Conservation (phyloP, 2,329 filamentous ascomycete genomes). For the Hypoxylon sp. region DNA sequence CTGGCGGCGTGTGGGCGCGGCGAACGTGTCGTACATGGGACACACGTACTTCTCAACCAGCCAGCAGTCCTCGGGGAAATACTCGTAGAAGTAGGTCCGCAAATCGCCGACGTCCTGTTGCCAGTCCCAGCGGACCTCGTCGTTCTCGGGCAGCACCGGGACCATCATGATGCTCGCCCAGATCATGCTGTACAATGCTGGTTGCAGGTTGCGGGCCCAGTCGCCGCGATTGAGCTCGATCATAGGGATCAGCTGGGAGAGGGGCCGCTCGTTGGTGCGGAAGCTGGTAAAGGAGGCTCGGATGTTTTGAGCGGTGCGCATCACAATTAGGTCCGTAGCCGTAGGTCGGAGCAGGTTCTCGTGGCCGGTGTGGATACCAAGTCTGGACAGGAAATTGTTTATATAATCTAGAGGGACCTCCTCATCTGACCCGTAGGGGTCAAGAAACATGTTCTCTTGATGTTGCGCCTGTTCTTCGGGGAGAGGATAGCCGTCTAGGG, state of each 20-base stretch:
- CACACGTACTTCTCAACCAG: slow-evolving; percentile 77
- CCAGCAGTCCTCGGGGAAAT: slow-evolving; percentile 78
- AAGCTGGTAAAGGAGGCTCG: slow-evolving; percentile 74
- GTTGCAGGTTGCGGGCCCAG: slow-evolving; percentile 66
- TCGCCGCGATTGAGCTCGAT: slow-evolving; percentile 61
- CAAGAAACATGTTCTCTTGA: slow-evolving; percentile 79
- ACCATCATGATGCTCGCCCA: slow-evolving; percentile 77
- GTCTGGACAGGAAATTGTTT: slow-evolving; percentile 67
- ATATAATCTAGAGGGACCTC: slow-evolving; percentile 75
- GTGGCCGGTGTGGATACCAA: slow-evolving; percentile 58
- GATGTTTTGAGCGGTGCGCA: slow-evolving; percentile 85
- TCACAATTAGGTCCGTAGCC: slow-evolving; percentile 74
- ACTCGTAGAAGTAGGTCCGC: slow-evolving; percentile 72
- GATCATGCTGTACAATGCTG: slow-evolving; percentile 77
- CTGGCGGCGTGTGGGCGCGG: slow-evolving; percentile 51
- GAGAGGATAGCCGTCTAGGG: slow-evolving; percentile 66
- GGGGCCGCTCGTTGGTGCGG: slow-evolving; percentile 54
- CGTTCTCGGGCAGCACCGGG: slow-evolving; percentile 56
- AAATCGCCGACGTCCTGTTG: slow-evolving; percentile 75
- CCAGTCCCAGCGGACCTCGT: slow-evolving; percentile 62
- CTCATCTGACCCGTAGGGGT: slow-evolving; percentile 79
- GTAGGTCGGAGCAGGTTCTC: slow-evolving; percentile 74
- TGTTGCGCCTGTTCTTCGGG: slow-evolving; percentile 56
- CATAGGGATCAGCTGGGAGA: slow-evolving; percentile 56
- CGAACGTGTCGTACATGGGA: slow-evolving; percentile 68